Conservation (phyloP, 768 basidiomycete species). For the Boletus pseudo-olivaceus region DNA sequence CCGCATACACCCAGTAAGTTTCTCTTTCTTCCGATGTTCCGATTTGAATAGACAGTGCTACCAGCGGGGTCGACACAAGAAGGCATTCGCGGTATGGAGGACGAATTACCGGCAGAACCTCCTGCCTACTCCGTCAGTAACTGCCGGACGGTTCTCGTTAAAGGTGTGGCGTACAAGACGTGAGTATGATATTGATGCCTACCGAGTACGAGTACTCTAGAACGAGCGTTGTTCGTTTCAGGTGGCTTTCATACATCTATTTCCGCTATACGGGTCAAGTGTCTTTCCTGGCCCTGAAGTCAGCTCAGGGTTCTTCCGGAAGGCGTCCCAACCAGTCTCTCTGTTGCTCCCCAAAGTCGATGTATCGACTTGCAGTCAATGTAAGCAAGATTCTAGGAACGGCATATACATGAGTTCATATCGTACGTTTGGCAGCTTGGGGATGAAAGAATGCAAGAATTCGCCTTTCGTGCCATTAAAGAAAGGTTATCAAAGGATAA, state of each 20-base stretch:
- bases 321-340: background rate
- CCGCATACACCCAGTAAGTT: conserved; percentile 7
- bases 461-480: conserved; percentile 24
- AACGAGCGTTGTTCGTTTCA: background rate
- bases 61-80: background rate
- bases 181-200: conserved; percentile 6
- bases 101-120: conserved; percentile 3
- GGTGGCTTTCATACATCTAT: conserved; percentile 28
- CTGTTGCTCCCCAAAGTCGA: conserved; percentile 36
- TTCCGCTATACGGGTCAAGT: conserved; percentile 31
- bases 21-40: background rate
- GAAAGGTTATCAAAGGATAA: conserved; percentile 23
- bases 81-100: background rate
- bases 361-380: conserved; percentile 33
- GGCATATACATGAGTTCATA: background rate
- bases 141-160: conserved; percentile 28
- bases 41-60: background rate
- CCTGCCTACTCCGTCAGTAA: conserved; percentile 22
- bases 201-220: background rate
- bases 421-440: conserved; percentile 15
- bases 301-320: conserved; percentile 1
- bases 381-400: conserved; percentile 13
- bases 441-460: conserved; percentile 24
- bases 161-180: conserved; percentile 28
- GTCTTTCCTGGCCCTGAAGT: conserved; percentile 24